phyloP scores from a whole-genome alignment of 495 filamentous ascomycete species.

The Diplogelasinospora grovesii region DNA sequence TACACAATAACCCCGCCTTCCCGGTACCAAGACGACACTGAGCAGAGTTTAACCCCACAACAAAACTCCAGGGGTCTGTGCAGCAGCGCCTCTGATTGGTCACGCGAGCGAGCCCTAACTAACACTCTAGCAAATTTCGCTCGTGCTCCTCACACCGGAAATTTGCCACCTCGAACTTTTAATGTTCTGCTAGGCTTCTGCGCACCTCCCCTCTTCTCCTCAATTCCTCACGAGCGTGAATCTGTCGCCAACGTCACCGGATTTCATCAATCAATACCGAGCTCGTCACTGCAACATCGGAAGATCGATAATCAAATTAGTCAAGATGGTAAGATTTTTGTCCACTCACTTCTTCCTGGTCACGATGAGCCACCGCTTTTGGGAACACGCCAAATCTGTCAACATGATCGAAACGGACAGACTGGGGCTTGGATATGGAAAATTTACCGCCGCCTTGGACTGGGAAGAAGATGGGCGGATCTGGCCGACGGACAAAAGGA shows the following conservation, averaged over 20 bases:
- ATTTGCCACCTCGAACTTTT: conserved; percentile 28
- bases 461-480: neutral
- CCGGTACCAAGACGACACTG: too few relatives aligned
- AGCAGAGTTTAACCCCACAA: conserved; percentile 6
- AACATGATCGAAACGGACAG: neutral
- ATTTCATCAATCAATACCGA: conserved; percentile 39
- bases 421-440: neutral
- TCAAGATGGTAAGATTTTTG: conserved; percentile 52
- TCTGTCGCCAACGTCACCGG: conserved; percentile 35
- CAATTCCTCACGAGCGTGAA: conserved; percentile 36
- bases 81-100: conserved; percentile 19
- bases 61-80: conserved; percentile 8
- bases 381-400: neutral
- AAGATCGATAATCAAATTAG: conserved; percentile 29
- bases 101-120: conserved; percentile 24
- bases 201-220: conserved; percentile 24
- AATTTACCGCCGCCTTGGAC: neutral
- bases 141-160: conserved; percentile 27
- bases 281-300: conserved; percentile 39
- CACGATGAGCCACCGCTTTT: neutral
- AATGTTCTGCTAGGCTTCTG: conserved; percentile 19
- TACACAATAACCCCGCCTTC: too few relatives aligned
- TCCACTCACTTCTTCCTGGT: conserved; percentile 9
- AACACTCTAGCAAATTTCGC: conserved; percentile 20
- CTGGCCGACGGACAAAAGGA: neutral